Evolutionary conservation across 1,284 basidiomycete genomes (phyloP), one percentile per base, ranked within the genome.

Genomic region (Sanghuangporus sanghuang): DNA sequence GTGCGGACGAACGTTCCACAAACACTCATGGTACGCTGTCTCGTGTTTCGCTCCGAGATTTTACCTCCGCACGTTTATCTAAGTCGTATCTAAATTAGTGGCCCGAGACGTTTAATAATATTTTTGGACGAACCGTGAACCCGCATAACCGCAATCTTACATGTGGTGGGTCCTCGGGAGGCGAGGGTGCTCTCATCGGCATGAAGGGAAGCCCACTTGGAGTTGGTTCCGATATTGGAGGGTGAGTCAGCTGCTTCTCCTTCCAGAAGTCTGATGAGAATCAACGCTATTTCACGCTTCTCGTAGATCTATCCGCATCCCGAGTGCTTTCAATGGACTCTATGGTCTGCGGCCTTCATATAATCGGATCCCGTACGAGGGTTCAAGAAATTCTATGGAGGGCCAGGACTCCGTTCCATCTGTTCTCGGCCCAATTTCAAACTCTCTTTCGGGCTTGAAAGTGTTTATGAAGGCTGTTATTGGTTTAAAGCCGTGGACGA

Each of bases 1-100:
- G 85, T 89, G 16, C 81, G 85, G 59, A 90, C 87, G 1, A 90
- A 91, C 64, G 78, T 89, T 14, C 87, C 88, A 0, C 88, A 90
- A 70, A 85, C 86, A 2, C 71, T 89, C 16, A 83, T 85, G 81
- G 84, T 83, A 63, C 52, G 70, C 42, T 2, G 64, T 21, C 61
- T 39, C 14, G 32, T 6, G 1, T 16, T 54, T n/a, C n/a, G 32
- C 4, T 38, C 18, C 36, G 12, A 4, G 16, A 18, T 27, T 23
- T 23, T 12, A 40, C 61, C 62, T 40, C 63, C 57, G n/a, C 39
- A 23, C 6, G n/a, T 14, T 23, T 18, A 44, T 40, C 57, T 23
- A 39, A 11, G 9, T 62, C 38, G 54, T 32, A 36, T 3, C 12
- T 63, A 8, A 9, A 42, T 21, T 55, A 86, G 85, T 87, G 83